Evolutionary conservation across 148 eudicot genomes (phyloP), one percentile per base, ranked within the genome.

Genomic region (Euryodendron excelsum): DNA sequence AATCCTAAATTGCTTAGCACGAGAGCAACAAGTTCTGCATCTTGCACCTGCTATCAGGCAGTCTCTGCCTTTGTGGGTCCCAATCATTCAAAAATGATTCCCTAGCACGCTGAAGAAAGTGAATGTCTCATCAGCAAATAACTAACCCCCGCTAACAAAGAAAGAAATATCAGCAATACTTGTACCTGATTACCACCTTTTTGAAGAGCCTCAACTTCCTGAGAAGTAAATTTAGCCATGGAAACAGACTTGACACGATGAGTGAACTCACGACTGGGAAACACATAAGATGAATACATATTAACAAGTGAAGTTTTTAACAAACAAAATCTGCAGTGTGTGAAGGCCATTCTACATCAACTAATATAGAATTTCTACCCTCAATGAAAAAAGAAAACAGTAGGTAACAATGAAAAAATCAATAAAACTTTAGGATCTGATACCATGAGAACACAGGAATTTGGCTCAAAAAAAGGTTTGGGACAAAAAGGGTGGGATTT

Each of bases 161-260:
- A 66, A 37, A 58, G 44, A 30, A 27, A 33, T 4, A n/a, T 39
- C 0, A 25, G 21, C 66, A 82, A 23, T 34, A 78, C 31, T 30
- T 44, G 10, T 82, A 95, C 98, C 96, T 95, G 97, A 86, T 95
- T 95, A 77, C 99, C 99, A 65, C 99, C 99, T 78, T 91, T 89
- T 80, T 95, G 96, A 82, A 95, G 96, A 61, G 94, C 86, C 82
- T 93, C 99, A 80, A 95, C 99, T 90, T 95, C 99, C 79, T 91
- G 93, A 48, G 90, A 85, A 72, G 96, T 93, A 77, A 95, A 95
- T 79, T 95, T 95, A 66, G 97, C 88, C 97, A 95, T 93, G 64
- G 99, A 95, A 71, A 95, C 96, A n/a, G 99, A 95, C 86, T 95
- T 95, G 78, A 95, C 99, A 56, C 97, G 97, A 66, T 95, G 99